Percentiles rank a stretch among this genome's conserved stretches.
phyloP scores from a whole-genome alignment of 495 filamentous ascomycete genomes.

The Talaromyces adpressus region DNA sequence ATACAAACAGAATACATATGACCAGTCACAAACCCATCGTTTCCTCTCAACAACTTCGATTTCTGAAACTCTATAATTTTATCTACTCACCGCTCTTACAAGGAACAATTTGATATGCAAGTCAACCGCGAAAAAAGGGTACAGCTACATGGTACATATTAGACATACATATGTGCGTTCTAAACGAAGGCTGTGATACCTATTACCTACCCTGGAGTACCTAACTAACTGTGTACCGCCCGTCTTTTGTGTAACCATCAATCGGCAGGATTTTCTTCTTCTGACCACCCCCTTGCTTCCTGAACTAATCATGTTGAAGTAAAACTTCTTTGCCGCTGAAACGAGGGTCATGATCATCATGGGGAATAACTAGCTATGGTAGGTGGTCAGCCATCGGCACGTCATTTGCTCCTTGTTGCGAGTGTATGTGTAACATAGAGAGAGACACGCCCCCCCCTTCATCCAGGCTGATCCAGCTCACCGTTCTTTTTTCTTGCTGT shows the following conservation, averaged over 20 bases:
- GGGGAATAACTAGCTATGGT: not conserved
- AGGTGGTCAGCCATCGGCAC: not conserved
- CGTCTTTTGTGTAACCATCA: not conserved
- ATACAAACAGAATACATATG: not conserved
- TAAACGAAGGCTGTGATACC: not conserved
- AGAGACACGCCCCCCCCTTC: not conserved
- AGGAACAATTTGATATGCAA: not conserved
- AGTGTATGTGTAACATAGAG: not conserved
- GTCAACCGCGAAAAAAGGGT: not conserved
- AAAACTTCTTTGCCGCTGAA: not conserved
- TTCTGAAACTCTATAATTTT: not conserved
- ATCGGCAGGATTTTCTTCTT: not conserved
- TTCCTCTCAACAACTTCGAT: not conserved
- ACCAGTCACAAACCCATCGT: not conserved
- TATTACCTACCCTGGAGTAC: not conserved
- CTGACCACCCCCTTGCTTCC: not conserved
- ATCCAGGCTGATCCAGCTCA: not conserved
- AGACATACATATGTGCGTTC: not conserved
- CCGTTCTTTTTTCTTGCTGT: not conserved
- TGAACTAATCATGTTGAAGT: not conserved
- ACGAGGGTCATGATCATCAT: not conserved
- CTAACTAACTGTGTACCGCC: not conserved
- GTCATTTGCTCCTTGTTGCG: not conserved
- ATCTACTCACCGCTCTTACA: not conserved
- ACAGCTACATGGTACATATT: not conserved